Percentiles rank a stretch among this genome's conserved stretches.
These are phyloP conservation scores for Phytopythium vexans DNA, from an alignment of 352 stramenopile species.

Conservation along the genomic window DNA sequence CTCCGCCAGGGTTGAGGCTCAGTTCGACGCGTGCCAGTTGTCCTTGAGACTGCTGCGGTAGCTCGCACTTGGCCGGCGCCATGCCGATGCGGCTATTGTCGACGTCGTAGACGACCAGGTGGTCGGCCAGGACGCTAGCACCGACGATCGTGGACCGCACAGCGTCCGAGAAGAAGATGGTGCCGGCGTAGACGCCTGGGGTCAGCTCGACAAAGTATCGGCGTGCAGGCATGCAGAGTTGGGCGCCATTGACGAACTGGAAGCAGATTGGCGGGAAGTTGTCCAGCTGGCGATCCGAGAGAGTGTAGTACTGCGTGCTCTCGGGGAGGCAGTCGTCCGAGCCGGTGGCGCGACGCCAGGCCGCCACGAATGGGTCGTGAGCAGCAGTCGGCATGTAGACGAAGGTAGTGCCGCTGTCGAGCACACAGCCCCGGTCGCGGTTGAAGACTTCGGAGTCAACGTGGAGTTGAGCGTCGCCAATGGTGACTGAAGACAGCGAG, in stretches of 20 bases:
- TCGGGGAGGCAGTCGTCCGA: conserved; percentile 35
- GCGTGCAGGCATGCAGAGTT: conserved; percentile 45
- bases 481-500: conserved; percentile 40
- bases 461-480: conserved; percentile 32
- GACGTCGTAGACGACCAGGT: conserved; percentile 82
- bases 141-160: conserved; percentile 70
- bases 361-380: conserved; percentile 32
- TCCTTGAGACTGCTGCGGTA: neutral
- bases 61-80: conserved; percentile 49
- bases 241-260: conserved; percentile 53
- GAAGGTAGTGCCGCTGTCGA: conserved; percentile 81
- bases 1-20: conserved; percentile 51
- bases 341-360: conserved; percentile 46
- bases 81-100: conserved; percentile 72
- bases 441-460: conserved; percentile 50
- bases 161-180: conserved; percentile 65
- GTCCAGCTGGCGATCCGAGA: conserved; percentile 13
- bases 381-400: conserved; percentile 55
- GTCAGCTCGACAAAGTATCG: conserved; percentile 49
- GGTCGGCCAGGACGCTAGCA: conserved; percentile 52
- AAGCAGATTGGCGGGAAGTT: conserved; percentile 65
- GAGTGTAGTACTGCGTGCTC: conserved; percentile 44
- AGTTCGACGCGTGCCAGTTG: conserved; percentile 29
- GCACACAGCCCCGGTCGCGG: conserved; percentile 58
- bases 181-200: conserved; percentile 43